Base-by-base conservation (phyloP, 371 early-diverging fungal species). In the Rhizopus sp. region DNA sequence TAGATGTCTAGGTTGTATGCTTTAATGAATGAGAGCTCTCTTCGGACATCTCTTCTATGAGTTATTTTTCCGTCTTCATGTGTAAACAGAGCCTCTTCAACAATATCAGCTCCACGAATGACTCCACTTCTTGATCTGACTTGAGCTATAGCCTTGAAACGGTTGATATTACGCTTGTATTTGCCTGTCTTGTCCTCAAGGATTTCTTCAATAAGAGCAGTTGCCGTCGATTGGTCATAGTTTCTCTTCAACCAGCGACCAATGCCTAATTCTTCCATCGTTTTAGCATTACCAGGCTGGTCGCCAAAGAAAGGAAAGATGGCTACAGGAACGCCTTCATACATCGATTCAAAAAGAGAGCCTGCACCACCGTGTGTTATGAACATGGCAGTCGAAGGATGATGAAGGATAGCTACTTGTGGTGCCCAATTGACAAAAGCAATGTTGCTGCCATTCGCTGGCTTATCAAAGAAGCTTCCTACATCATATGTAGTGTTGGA, bases 241-340 rank as follows among this genome's bases (percentile, higher is more conserved):
- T 38, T 3, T 2, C 7, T 5, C 29, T 46, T 46, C 46, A 46
- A n/a, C 5, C 29, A 29, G 7, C 46, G 9, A 1, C 46, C 46
- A 23, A 23, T 29, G 12, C 46, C 46, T 54, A 32, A 3, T 34
- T 30, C 2, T 16, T 5, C 10, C 33, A 48, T 17, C 1, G 16
- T 37, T 0, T 52, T 40, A 4, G 59, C 50, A 12, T 69, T 69
- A 3, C 33, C 38, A 16, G 60, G 60, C 37, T 80, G 80, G 42
- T 80, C 80, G 0, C 65, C 73, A 55, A 75, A 73, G 47, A 73
- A 75, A 1, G 77, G 80, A 34, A 66, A 62, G 35, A 72, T 50
- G 3, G 72, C 34, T 50, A 77, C 49, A 3, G 59, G 72, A 9
- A 46, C 64, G 8, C 73, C 75, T 49, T 60, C 32, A 45, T 64